These are phyloP conservation scores for Phytophthora europaea DNA, from an alignment of 352 stramenopile genomes.

Conservation along the genomic window DNA sequence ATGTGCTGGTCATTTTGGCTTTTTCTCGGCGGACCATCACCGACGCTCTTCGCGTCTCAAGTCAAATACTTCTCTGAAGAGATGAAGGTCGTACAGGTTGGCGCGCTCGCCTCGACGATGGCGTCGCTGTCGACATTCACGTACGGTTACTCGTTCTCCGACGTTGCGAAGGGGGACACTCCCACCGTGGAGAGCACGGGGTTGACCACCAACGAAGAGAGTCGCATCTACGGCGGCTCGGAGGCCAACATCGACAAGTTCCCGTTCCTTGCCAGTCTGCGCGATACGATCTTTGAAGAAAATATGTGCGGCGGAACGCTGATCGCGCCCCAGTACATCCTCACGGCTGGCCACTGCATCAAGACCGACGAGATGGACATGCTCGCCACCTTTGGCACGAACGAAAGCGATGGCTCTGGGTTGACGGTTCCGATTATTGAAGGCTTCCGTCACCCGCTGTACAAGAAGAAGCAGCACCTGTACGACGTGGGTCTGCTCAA, in stretches of 20 bases:
- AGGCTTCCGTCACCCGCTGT: slow-evolving; percentile 37
- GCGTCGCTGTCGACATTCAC: slow-evolving; percentile 11
- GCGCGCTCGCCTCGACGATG: slow-evolving; percentile 22
- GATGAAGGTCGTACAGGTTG: slow-evolving; percentile 34
- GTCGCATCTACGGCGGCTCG: slow-evolving; percentile 28
- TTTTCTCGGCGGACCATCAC: slow-evolving; percentile 10
- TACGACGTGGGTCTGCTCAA: slow-evolving; percentile 71
- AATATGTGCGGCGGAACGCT: slow-evolving; percentile 72
- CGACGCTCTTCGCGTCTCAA: neutral
- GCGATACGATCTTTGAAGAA: slow-evolving; percentile 39
- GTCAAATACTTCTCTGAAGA: neutral
- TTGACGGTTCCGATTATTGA: slow-evolving; percentile 13
- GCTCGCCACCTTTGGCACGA: slow-evolving; percentile 36
- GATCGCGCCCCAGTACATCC: slow-evolving; percentile 65
- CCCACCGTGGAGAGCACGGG: slow-evolving; percentile 15
- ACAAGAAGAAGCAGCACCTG: slow-evolving; percentile 43
- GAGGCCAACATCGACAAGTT: slow-evolving; percentile 41
- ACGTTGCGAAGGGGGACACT: slow-evolving; percentile 3
- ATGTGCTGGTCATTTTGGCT: slow-evolving; percentile 26
- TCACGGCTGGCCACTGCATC: slow-evolving; percentile 82
- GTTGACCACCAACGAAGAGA: slow-evolving; percentile 36
- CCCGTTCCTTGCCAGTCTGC: slow-evolving; percentile 66
- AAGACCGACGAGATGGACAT: slow-evolving; percentile 33
- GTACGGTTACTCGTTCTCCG: slow-evolving; percentile 32
- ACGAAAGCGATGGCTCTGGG: slow-evolving; percentile 20